Conservation (phyloP, 345 rosid genomes). For the Citrus unshiu region DNA sequence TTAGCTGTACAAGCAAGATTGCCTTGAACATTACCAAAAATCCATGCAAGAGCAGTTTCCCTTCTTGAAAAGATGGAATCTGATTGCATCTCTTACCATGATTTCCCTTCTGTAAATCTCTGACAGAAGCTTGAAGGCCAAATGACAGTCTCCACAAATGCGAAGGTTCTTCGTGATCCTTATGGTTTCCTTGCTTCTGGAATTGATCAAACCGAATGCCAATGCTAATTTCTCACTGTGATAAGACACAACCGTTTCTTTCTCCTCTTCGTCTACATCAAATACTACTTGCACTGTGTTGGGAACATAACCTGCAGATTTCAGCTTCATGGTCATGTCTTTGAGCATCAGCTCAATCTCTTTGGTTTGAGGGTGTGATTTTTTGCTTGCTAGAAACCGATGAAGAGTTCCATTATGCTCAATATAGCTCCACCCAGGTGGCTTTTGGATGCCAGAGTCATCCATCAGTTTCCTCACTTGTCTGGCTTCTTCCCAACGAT, state of each 20-base stretch:
- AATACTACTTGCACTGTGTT: slow-evolving; percentile 26
- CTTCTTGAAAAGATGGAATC: slow-evolving; percentile 41
- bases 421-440: slow-evolving; percentile 30
- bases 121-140: slow-evolving; percentile 32
- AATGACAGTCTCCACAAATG: slow-evolving; percentile 42
- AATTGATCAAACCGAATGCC: slow-evolving; percentile 29
- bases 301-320: slow-evolving; percentile 30
- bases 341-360: slow-evolving; percentile 27
- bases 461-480: slow-evolving; percentile 37
- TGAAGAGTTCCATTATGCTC: slow-evolving; percentile 32
- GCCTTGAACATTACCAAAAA: slow-evolving; percentile 27
- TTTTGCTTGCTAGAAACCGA: slow-evolving; percentile 23
- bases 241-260: slow-evolving; percentile 32
- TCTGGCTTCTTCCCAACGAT: slow-evolving; percentile 33
- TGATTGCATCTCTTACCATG: slow-evolving; percentile 39
- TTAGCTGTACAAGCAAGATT: not conserved
- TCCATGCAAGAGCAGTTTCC: slow-evolving; percentile 42
- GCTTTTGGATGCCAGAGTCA: slow-evolving; percentile 30
- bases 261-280: slow-evolving; percentile 42
- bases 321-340: slow-evolving; percentile 29
- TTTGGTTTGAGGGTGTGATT: slow-evolving; percentile 19
- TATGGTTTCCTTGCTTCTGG: slow-evolving; percentile 20
- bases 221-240: slow-evolving; percentile 47
- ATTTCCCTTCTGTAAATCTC: slow-evolving; percentile 30
- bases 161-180: slow-evolving; percentile 43